A percentile compares a stretch with the other conserved stretches of the same genome.
These are phyloP conservation scores for Candida vaughaniae DNA, from an alignment of 805 yeast genomes.

Conservation along the genomic window DNA sequence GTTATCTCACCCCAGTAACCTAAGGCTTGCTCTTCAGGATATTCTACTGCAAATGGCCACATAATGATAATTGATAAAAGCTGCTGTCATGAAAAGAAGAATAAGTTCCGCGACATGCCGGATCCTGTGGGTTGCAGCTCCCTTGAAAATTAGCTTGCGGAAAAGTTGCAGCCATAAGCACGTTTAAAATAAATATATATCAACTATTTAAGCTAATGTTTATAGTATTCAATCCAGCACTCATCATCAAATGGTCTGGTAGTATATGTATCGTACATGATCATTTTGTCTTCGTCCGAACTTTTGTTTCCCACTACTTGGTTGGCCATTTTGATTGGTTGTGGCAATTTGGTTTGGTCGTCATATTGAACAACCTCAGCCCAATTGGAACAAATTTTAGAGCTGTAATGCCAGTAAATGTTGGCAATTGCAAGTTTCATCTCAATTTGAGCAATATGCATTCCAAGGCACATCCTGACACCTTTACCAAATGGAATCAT, in stretches of 20 bases:
- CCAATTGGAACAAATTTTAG: conserved; percentile 45
- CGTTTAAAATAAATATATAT: too few species aligned
- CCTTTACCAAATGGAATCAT: conserved; percentile 76
- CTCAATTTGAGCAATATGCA: conserved; percentile 64
- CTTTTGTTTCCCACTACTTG: conserved; percentile 16
- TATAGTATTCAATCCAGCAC: conserved; percentile 47
- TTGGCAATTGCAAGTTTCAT: conserved; percentile 58
- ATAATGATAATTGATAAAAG: too few species aligned
- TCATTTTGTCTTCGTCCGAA: conserved; percentile 50
- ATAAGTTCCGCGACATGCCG: too few species aligned
- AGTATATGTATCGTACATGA: conserved; percentile 57
- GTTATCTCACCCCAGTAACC: conserved; percentile 86
- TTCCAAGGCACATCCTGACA: conserved; percentile 71
- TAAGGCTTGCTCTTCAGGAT: conserved; percentile 51
- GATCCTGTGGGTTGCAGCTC: too few species aligned
- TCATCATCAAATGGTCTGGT: conserved; percentile 52
- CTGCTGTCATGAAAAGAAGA: too few species aligned
- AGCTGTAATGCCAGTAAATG: conserved; percentile 49
- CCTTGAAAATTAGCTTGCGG: too few species aligned
- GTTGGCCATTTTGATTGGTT: conserved; percentile 19
- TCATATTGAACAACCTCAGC: conserved; percentile 28
- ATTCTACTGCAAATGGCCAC: conserved; percentile 52
- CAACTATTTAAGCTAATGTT: too few species aligned
- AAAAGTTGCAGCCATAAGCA: too few species aligned
- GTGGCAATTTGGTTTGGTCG: conserved; percentile 10